Evolutionary conservation across 2,329 filamentous ascomycete genomes (phyloP), one percentile per base, ranked within the genome.

Genomic region (Polychaeton citri): DNA sequence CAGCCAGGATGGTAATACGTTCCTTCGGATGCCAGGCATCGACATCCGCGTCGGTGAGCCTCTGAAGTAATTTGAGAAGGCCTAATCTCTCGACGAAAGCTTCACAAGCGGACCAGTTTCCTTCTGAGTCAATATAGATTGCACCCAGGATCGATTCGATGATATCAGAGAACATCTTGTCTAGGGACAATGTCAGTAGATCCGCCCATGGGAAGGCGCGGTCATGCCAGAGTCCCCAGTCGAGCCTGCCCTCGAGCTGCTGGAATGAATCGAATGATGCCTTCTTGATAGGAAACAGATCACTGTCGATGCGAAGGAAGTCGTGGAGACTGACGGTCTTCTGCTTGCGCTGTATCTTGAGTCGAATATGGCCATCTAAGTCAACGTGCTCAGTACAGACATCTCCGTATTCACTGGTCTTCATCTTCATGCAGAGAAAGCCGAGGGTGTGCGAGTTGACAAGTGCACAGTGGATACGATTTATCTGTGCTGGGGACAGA

Each of bases 141-240:
- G 86, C 87, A 0, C 83, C 88, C 0, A 96, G 58, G 0, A 92
- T 54, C 20, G 74, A 73, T 61, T 96, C 88, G 7, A 95, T 66
- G 6, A 95, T 61, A 54, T 95, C 87, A 0, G 81, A 88, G 57
- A 81, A 79, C 56, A 83, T 81, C 52, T 95, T 95, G 12, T 73
- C 73, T 0, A 77, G 68, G 10, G 69, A 66, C 1, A 92, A 63
- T 0, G 71, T 66, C 0, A 75, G 65, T 1, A 96, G 71, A 0
- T 75, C 57, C 2, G 72, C 65, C 88, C 88, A 96, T 0, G 88
- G 90, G 50, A 87, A 92, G 12, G 62, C 56, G 0, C 44, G 42
- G 0, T 70, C 71, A 0, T 55, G 33, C 1, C 58, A 33, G 7
- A 93, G 61, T 0, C 65, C 70, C 0, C 60, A 38, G 0, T 59